These are phyloP conservation scores for Suhomyces sp. DNA, from an alignment of 805 yeast genomes.

Conservation along the genomic window DNA sequence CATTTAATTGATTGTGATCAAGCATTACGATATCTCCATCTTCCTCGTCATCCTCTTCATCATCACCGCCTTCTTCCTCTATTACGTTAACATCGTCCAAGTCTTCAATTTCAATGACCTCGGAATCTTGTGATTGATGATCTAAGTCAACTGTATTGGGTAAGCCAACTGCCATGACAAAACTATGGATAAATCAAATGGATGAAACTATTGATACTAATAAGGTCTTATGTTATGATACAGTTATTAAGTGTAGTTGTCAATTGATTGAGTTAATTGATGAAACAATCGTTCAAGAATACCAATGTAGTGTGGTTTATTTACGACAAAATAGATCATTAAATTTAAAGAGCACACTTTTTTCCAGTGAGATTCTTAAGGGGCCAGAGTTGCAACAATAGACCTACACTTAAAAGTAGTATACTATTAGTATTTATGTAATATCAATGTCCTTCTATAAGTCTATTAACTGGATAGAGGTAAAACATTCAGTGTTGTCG, in stretches of 20 bases:
- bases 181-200: not conserved
- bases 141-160: constrained; percentile 1
- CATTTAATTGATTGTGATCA: constrained; percentile 1
- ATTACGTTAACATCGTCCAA: constrained; percentile 12
- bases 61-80: constrained; percentile 17
- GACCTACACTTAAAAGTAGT: not conserved
- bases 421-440: not conserved
- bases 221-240: not conserved
- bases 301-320: not conserved
- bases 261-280: not conserved
- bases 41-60: not conserved
- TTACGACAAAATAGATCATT: not conserved
- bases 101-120: constrained; percentile 13
- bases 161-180: constrained; percentile 2
- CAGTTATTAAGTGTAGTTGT: not conserved
- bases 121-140: constrained; percentile 1
- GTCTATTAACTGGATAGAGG: not conserved
- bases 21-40: constrained; percentile 4
- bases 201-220: not conserved
- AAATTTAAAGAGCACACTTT: constrained; percentile 2
- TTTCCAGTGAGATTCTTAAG: constrained; percentile 1
- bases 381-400: not conserved
- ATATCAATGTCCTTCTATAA: not conserved
- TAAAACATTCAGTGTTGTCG: not conserved
- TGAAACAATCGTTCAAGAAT: not conserved